Conservation (phyloP, 306 rosid genomes). For the Trichosanthes truncata region DNA sequence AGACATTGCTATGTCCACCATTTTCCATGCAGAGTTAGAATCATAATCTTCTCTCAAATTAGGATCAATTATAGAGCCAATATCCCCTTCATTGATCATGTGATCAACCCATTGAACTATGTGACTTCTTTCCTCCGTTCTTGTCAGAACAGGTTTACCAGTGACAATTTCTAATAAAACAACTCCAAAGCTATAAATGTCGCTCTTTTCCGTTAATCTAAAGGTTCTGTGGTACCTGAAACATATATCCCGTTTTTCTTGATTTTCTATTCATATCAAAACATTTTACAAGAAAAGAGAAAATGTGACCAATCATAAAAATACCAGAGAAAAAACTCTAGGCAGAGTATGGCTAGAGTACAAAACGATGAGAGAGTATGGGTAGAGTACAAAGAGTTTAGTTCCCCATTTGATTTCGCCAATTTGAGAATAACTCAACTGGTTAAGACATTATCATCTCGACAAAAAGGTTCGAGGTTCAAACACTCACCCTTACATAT, state of each 20-base stretch:
- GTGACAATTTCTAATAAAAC: not conserved
- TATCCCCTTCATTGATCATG: not conserved
- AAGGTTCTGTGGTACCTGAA: not conserved
- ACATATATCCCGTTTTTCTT: not conserved
- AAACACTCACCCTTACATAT: too few relatives aligned
- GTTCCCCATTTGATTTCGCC: too few relatives aligned
- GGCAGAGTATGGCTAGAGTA: too few relatives aligned
- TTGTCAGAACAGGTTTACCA: not conserved
- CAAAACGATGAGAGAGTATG: too few relatives aligned
- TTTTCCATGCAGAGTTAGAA: not conserved
- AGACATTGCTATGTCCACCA: not conserved
- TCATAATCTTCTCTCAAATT: not conserved
- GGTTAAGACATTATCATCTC: too few relatives aligned
- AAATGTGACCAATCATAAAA: too few relatives aligned
- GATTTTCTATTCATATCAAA: not conserved
- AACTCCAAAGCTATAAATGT: not conserved
- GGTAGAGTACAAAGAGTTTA: too few relatives aligned
- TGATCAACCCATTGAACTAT: not conserved
- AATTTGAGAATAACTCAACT: too few relatives aligned
- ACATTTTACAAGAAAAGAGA: too few relatives aligned
- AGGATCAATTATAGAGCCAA: not conserved
- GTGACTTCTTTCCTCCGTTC: not conserved
- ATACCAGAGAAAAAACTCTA: too few relatives aligned
- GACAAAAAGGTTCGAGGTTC: too few relatives aligned
- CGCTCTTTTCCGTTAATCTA: slow-evolving; percentile 3